These are phyloP conservation scores for Suillus sp. DNA, from an alignment of 768 basidiomycete genomes.

Conservation along the genomic window DNA sequence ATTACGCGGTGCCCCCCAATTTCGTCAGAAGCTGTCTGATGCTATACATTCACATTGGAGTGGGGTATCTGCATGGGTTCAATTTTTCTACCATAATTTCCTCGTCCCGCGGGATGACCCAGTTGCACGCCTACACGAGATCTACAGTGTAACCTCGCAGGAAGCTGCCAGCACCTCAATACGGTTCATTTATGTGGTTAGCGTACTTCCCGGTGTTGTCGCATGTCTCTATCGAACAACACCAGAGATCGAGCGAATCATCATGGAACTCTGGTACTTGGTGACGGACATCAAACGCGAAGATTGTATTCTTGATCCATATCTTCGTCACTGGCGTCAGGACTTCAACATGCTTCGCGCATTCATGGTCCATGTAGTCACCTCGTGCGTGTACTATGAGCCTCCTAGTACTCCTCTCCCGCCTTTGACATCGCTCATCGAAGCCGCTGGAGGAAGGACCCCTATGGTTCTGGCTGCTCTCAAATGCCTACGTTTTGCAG, in stretches of 20 bases:
- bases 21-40: slow-evolving; percentile 4
- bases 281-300: neutral
- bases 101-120: slow-evolving; percentile 4
- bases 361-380: slow-evolving; percentile 2
- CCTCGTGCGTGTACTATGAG: slow-evolving; percentile 7
- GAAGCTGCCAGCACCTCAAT: slow-evolving; percentile 3
- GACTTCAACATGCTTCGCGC: slow-evolving; percentile 6
- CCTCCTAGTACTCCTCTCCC: slow-evolving; percentile 2
- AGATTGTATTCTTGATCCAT: neutral
- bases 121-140: neutral
- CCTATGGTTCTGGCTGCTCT: slow-evolving; percentile 5
- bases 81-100: slow-evolving; percentile 3
- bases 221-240: slow-evolving; percentile 2
- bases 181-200: neutral
- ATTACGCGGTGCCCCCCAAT: slow-evolving; percentile 1
- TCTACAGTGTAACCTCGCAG: slow-evolving; percentile 3
- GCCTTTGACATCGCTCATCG: slow-evolving; percentile 5
- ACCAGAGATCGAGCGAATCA: slow-evolving; percentile 3
- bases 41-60: neutral
- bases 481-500: slow-evolving; percentile 2
- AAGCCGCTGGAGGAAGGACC: slow-evolving; percentile 3
- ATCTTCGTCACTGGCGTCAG: slow-evolving; percentile 6
- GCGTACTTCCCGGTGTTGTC: slow-evolving; percentile 5
- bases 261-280: slow-evolving; percentile 8
- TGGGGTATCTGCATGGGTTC: slow-evolving; percentile 2